These are phyloP conservation scores for Amphichorda felina DNA, from an alignment of 2,329 filamentous ascomycete genomes.

Conservation along the genomic window DNA sequence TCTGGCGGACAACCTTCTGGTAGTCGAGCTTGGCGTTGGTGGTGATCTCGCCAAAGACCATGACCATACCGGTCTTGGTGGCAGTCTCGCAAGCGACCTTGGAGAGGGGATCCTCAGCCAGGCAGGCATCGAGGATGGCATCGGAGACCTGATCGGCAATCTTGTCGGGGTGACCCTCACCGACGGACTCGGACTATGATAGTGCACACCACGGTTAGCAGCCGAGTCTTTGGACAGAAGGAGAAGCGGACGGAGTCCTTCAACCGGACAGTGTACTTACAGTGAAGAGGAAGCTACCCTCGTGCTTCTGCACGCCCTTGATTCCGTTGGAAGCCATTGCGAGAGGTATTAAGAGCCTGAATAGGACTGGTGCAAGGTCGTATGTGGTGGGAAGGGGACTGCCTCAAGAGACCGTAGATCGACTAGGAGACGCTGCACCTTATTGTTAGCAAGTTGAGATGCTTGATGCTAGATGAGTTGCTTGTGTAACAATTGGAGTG, in stretches of 20 bases:
- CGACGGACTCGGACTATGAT: constrained; percentile 67
- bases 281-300: constrained; percentile 76
- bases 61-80: constrained; percentile 99
- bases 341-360: too few species aligned
- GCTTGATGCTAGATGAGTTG: too few species aligned
- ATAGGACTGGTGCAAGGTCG: too few species aligned
- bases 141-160: constrained; percentile 98
- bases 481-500: too few species aligned
- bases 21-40: constrained; percentile 94
- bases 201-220: constrained; percentile 9
- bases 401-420: too few species aligned
- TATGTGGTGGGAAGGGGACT: too few species aligned
- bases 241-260: background rate
- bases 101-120: constrained; percentile 88
- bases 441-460: too few species aligned
- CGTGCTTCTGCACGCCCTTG: constrained; percentile 30
- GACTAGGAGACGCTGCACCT: too few species aligned
- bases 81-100: constrained; percentile 99
- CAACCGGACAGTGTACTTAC: constrained; percentile 24
- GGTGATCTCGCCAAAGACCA: constrained; percentile 98
- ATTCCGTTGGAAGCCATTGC: constrained; percentile 43
- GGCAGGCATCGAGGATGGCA: constrained; percentile 95
- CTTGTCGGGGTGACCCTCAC: constrained; percentile 90
- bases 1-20: constrained; percentile 89
- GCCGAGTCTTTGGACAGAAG: constrained; percentile 3